Evolutionary conservation across 495 filamentous ascomycete genomes (phyloP).

Genomic region (Lasiosphaeria ovina): DNA sequence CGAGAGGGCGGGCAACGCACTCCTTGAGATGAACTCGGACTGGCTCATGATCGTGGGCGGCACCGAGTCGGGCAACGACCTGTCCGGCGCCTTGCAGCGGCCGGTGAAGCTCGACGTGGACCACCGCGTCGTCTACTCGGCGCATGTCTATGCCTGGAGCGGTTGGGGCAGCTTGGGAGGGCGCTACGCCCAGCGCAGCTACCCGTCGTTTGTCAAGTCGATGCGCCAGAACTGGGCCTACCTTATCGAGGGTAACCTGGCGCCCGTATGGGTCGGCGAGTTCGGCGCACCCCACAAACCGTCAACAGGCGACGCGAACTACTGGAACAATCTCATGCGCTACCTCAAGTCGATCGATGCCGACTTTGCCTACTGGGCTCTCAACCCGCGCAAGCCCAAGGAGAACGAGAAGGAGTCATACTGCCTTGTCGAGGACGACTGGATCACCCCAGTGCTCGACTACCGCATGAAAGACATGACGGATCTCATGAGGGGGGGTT

Average conservation of each 20-base stretch:
- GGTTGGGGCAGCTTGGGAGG: slow-evolving; percentile 58
- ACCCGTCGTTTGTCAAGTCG: slow-evolving; percentile 53
- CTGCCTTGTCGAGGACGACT: slow-evolving; percentile 55
- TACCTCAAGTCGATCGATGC: slow-evolving; percentile 54
- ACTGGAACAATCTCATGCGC: slow-evolving; percentile 57
- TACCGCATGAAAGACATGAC: slow-evolving; percentile 57
- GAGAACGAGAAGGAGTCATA: slow-evolving; percentile 53
- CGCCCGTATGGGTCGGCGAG: slow-evolving; percentile 62
- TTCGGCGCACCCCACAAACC: slow-evolving; percentile 53
- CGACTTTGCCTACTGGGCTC: slow-evolving; percentile 63
- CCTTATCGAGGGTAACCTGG: slow-evolving; percentile 53
- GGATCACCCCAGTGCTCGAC: slow-evolving; percentile 54
- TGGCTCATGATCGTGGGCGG: slow-evolving; percentile 64
- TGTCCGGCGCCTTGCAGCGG: slow-evolving; percentile 46
- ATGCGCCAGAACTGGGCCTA: slow-evolving; percentile 63
- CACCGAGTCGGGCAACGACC: slow-evolving; percentile 58
- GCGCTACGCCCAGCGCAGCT: slow-evolving; percentile 50
- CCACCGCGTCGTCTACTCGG: slow-evolving; percentile 57
- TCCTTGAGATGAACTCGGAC: slow-evolving; percentile 54
- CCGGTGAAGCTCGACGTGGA: slow-evolving; percentile 53
- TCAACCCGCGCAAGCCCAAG: slow-evolving; percentile 59
- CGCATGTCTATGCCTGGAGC: slow-evolving; percentile 62
- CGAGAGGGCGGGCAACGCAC: slow-evolving; percentile 52
- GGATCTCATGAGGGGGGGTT: slow-evolving; percentile 40
- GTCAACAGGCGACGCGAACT: slow-evolving; percentile 51